Evolutionary conservation across 2,329 filamentous ascomycete species (phyloP).

Genomic region (Pseudopithomyces maydicus): DNA sequence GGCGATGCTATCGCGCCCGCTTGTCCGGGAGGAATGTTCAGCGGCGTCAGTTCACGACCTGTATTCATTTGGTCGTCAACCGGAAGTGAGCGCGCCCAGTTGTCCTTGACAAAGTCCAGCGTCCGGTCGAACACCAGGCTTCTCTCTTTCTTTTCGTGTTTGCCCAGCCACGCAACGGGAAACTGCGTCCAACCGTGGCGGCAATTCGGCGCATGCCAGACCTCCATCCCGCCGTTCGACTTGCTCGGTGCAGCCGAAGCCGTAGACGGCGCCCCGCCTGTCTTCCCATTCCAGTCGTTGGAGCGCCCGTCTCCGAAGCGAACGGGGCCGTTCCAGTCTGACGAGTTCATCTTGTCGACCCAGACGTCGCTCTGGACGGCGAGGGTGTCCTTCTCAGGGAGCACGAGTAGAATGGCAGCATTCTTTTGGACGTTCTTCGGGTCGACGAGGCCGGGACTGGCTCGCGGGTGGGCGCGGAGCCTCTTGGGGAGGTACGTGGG

Average conservation of each 20-base stretch:
- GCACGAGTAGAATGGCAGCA: conserved; percentile 48
- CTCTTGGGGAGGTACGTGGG: conserved; percentile 49
- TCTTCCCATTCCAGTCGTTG: conserved; percentile 36
- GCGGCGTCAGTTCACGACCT: conserved; percentile 20
- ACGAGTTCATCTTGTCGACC: conserved; percentile 46
- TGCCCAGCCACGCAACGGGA: conserved; percentile 43
- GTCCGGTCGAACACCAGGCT: conserved; percentile 42
- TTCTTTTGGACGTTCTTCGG: conserved; percentile 42
- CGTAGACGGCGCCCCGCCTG: conserved; percentile 15
- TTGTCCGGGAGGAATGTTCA: conserved; percentile 22
- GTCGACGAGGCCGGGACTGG: conserved; percentile 47
- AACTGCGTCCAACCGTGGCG: conserved; percentile 52
- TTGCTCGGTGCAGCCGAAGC: conserved; percentile 17
- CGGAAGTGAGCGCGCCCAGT: conserved; percentile 37
- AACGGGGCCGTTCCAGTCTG: conserved; percentile 38
- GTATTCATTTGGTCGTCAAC: conserved; percentile 17
- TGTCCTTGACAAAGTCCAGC: conserved; percentile 44
- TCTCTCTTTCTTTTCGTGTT: conserved; percentile 45
- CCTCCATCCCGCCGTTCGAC: conserved; percentile 43
- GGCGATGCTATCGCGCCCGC: neutral
- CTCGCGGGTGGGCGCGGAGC: conserved; percentile 44
- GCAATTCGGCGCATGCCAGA: conserved; percentile 43
- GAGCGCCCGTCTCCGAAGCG: conserved; percentile 40
- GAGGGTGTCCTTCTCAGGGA: conserved; percentile 48
- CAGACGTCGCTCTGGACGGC: conserved; percentile 51